Base-by-base conservation (phyloP, 805 yeast species). In the Schwanniomyces sp. region DNA sequence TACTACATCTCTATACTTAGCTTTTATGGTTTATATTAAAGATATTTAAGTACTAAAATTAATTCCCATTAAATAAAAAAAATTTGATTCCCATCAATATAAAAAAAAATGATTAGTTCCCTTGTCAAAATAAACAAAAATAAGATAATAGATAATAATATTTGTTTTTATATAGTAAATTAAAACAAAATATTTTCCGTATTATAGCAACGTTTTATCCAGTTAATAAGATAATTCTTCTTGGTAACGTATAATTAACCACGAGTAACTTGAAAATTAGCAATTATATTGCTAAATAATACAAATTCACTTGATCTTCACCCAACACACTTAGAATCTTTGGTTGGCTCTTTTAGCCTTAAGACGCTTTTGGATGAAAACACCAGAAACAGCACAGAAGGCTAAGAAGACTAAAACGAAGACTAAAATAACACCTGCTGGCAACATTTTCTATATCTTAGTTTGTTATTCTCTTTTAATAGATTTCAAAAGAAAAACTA, bases 341-440 rank as follows among this genome's bases (percentile, higher is more conserved):
- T 67, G 70, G 63, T 66, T 60, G 48, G 75, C 56, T 65, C 74
- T 76, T 61, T 63, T 73, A 30, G 71, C 72, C 64, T 69, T 70
- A 52, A 74, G 38, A 54, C 61, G 66, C 74, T 73, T 76, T 51
- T 63, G 66, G 59, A 69, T 52, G 55, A 63, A 59, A 50, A 74
- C 62, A 60, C 66, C 67, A 52, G 57, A 49, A 48, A 76, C 56
- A 52, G 67, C 74, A 53, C 56, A 47, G 49, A 60, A 54, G 51
- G 76, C 79, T 64, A 78, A 78, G 71, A 79, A 79, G 52, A 80
- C 54, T 63, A 80, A 75, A 55, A 69, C 72, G 72, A 84, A 82
- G 56, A 84, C 89, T 66, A 84, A 75, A 68, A 84, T 84, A 74
- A 84, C 88, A 72, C 89, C 89, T 54, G 84, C 76, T 69, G 89